Conservation (phyloP, 179 eudicot species). For the Camellia oleifera region DNA sequence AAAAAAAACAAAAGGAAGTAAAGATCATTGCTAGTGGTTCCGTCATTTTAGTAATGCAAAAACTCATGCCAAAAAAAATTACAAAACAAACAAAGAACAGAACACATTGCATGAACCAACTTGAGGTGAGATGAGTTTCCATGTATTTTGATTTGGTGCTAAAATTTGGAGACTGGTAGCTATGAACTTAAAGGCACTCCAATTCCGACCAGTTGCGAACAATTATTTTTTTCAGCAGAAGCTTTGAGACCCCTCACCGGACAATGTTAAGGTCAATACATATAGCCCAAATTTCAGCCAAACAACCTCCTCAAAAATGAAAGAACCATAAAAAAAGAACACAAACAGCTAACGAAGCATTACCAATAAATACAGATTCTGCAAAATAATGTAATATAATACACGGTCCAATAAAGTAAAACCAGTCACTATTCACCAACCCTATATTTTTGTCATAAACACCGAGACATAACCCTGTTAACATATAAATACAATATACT, state of each 20-base stretch:
- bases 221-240: too few relatives aligned
- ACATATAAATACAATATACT: constrained; percentile 2
- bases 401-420: background rate
- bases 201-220: too few relatives aligned
- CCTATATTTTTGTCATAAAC: background rate
- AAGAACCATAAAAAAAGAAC: too few relatives aligned
- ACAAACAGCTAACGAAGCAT: background rate
- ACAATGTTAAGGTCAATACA: too few relatives aligned
- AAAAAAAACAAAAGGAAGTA: too few relatives aligned
- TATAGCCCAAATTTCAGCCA: background rate
- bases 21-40: too few relatives aligned
- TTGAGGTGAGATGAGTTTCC: background rate
- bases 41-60: too few relatives aligned
- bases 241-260: too few relatives aligned
- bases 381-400: background rate
- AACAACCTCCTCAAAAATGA: background rate
- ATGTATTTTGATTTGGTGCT: too few relatives aligned
- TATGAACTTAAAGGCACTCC: too few relatives aligned
- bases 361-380: background rate
- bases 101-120: background rate
- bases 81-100: background rate
- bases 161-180: too few relatives aligned
- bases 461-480: background rate
- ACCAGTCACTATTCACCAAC: background rate
- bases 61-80: too few relatives aligned